Percentiles rank a stretch among this genome's conserved stretches.
Evolutionary conservation across 768 basidiomycete species (phyloP).

Genomic region (Mycena capillaripes): DNA sequence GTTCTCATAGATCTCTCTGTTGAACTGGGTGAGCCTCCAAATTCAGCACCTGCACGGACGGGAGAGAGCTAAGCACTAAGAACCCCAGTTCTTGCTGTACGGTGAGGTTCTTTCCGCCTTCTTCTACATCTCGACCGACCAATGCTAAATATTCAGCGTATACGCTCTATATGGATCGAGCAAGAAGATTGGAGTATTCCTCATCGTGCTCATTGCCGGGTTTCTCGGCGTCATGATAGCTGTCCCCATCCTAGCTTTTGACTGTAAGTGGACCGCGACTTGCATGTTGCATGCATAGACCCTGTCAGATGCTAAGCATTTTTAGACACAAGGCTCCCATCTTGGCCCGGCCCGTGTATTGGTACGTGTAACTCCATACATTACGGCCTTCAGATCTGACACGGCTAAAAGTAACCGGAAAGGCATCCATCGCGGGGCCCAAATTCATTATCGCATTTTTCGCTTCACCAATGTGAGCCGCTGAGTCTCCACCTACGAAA

Average conservation of each 20-base stretch:
- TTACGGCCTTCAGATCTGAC: not conserved
- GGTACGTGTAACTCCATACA: not conserved
- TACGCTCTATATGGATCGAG: constrained; percentile 31
- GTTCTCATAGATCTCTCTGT: constrained; percentile 36
- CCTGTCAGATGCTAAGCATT: not conserved
- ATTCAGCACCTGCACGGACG: no score
- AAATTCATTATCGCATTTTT: constrained; percentile 38
- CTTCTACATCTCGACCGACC: no score
- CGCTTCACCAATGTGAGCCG: constrained; percentile 32
- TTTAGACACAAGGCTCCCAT: constrained; percentile 31
- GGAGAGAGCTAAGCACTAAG: not conserved
- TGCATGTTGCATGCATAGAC: not conserved
- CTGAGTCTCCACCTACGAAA: no score
- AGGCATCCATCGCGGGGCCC: constrained; percentile 35
- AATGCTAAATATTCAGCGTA: not conserved
- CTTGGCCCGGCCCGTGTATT: constrained; percentile 35
- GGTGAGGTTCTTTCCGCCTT: constrained; percentile 14
- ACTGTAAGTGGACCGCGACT: constrained; percentile 21
- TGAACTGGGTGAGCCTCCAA: constrained; percentile 28
- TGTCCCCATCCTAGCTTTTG: constrained; percentile 34
- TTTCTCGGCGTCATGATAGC: constrained; percentile 38
- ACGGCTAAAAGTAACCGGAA: constrained; percentile 30
- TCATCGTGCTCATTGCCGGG: constrained; percentile 18
- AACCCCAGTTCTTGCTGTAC: constrained; percentile 34
- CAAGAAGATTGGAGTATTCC: constrained; percentile 22